phyloP scores from a whole-genome alignment of 169 alveolate genomes.

The Plasmodium sp. region DNA sequence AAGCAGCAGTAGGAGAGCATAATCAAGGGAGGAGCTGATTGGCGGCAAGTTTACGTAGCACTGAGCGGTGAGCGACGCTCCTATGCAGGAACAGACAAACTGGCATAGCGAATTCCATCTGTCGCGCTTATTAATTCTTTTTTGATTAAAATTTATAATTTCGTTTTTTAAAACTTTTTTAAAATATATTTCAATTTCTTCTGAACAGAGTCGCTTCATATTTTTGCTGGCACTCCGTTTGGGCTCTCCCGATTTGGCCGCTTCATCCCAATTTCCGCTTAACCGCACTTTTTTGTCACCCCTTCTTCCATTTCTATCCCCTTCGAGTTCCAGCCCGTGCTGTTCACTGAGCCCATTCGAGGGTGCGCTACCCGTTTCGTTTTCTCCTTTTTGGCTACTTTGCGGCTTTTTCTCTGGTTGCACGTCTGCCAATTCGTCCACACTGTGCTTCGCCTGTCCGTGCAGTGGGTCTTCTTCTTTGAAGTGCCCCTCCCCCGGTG shows the following conservation, averaged over 20 bases:
- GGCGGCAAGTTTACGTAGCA: slow-evolving; percentile 57
- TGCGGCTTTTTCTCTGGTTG: background rate
- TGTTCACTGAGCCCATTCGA: background rate
- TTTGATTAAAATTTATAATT: slow-evolving; percentile 38
- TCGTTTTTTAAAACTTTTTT: slow-evolving; percentile 61
- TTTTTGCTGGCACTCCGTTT: background rate
- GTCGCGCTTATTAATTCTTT: slow-evolving; percentile 46
- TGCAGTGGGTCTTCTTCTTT: background rate
- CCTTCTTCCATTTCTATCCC: background rate
- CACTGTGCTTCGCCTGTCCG: background rate
- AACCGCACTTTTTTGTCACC: background rate
- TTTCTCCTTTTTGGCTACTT: background rate
- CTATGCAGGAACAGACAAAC: slow-evolving; percentile 56
- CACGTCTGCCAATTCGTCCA: background rate
- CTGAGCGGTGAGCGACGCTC: slow-evolving; percentile 44
- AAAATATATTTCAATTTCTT: slow-evolving; percentile 52
- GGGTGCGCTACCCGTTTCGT: background rate
- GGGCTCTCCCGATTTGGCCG: background rate
- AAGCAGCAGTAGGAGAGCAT: background rate
- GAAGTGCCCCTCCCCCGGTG: background rate
- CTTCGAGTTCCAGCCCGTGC: background rate
- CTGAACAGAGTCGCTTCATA: slow-evolving; percentile 25
- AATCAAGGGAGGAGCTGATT: slow-evolving; percentile 19
- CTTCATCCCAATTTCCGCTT: background rate
- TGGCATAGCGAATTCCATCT: slow-evolving; percentile 38